phyloP scores from a whole-genome alignment of 257 asterid species.

The Thymus quinquecostatus region DNA sequence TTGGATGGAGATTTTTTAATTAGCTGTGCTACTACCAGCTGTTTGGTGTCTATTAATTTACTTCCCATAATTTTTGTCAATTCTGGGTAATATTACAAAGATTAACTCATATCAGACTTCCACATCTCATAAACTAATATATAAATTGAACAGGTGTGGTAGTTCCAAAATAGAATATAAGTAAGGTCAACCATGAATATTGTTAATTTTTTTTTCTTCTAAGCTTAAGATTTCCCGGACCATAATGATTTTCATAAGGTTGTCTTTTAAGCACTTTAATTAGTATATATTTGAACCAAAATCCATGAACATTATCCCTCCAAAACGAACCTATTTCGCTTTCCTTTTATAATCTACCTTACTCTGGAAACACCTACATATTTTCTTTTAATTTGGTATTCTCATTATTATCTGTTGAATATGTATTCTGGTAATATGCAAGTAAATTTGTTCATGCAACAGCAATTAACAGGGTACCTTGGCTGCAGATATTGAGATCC shows the following conservation, averaged over 20 bases:
- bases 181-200: neutral
- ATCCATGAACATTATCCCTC: neutral
- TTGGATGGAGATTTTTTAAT: neutral
- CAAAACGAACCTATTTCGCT: neutral
- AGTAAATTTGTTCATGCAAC: slow-evolving; percentile 2
- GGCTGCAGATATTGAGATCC: neutral
- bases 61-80: slow-evolving; percentile 13
- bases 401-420: neutral
- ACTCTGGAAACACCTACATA: neutral
- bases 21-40: slow-evolving; percentile 12
- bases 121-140: slow-evolving; percentile 12
- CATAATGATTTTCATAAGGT: neutral
- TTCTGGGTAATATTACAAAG: neutral
- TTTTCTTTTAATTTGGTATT: slow-evolving; percentile 5
- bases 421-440: neutral
- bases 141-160: neutral
- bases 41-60: slow-evolving; percentile 18
- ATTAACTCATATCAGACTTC: slow-evolving; percentile 9
- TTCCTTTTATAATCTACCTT: neutral
- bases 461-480: neutral
- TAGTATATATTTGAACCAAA: neutral
- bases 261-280: neutral
- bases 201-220: slow-evolving; percentile 10
- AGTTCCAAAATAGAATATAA: slow-evolving; percentile 1
- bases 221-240: neutral